Conservation (phyloP, 2,329 filamentous ascomycete genomes). For the Leptographium flavum region DNA sequence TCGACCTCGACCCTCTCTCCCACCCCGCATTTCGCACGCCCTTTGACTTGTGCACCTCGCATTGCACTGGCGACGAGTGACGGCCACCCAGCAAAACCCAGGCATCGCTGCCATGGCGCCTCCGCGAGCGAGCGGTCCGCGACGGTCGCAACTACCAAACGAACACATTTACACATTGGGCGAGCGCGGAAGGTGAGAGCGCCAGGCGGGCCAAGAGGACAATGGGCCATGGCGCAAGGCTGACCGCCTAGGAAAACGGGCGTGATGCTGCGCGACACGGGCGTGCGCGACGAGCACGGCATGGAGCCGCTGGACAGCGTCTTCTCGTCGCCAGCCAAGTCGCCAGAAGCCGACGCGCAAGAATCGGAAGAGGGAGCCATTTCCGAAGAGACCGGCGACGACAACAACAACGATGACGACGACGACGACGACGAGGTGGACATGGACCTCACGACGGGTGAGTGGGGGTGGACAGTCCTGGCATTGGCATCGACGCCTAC, state of each 20-base stretch:
- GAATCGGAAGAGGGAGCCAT: slow-evolving; percentile 19
- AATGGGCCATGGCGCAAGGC: neutral
- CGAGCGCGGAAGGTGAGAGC: slow-evolving; percentile 30
- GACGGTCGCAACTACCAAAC: slow-evolving; percentile 23
- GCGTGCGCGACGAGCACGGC: slow-evolving; percentile 77
- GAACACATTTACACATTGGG: slow-evolving; percentile 36
- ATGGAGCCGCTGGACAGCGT: slow-evolving; percentile 77
- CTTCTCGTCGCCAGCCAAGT: slow-evolving; percentile 72
- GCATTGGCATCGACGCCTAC: neutral
- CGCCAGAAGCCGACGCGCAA: slow-evolving; percentile 15
- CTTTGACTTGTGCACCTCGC: neutral
- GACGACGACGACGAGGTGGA: slow-evolving; percentile 24
- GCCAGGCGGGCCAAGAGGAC: neutral
- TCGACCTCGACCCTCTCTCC: no score
- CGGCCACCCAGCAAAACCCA: neutral
- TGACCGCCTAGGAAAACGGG: slow-evolving; percentile 66
- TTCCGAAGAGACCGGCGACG: slow-evolving; percentile 14
- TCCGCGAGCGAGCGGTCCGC: slow-evolving; percentile 20
- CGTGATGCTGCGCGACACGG: slow-evolving; percentile 62
- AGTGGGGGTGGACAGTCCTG: neutral
- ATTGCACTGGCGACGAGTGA: neutral
- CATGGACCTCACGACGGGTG: slow-evolving; percentile 32
- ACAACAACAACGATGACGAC: slow-evolving; percentile 14
- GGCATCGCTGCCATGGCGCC: slow-evolving; percentile 22
- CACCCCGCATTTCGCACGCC: no score